These are phyloP conservation scores for Alternaria novae-zelandiae DNA, from an alignment of 2,329 filamentous ascomycete genomes.

Conservation along the genomic window DNA sequence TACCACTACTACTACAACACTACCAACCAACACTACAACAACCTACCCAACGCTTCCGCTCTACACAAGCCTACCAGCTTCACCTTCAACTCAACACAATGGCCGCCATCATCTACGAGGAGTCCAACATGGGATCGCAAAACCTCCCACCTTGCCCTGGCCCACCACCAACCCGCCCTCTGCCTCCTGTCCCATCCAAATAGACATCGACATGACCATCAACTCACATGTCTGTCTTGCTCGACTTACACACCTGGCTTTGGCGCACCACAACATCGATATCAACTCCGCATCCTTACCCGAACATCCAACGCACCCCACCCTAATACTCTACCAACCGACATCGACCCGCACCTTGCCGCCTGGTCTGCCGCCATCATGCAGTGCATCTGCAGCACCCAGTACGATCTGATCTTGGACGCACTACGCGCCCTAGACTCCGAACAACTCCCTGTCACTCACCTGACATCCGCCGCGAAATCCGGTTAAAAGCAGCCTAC, in stretches of 20 bases:
- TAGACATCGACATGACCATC: conserved; percentile 28
- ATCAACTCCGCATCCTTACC: conserved; percentile 23
- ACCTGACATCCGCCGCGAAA: conserved; percentile 25
- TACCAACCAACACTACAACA: conserved; percentile 12
- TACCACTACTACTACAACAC: conserved; percentile 15
- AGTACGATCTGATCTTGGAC: conserved; percentile 38
- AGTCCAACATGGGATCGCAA: conserved; percentile 46
- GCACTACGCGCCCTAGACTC: conserved; percentile 27
- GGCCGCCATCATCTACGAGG: conserved; percentile 47
- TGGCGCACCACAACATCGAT: conserved; percentile 33
- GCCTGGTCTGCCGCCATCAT: conserved; percentile 28
- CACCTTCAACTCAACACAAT: conserved; percentile 31
- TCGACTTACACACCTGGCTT: conserved; percentile 28
- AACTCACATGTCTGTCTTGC: conserved; percentile 19
- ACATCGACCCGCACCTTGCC: conserved; percentile 22
- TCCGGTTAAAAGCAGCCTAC: conserved; percentile 28
- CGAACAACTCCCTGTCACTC: conserved; percentile 25
- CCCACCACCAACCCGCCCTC: conserved; percentile 55
- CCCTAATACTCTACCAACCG: conserved; percentile 26
- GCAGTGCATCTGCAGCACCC: conserved; percentile 31
- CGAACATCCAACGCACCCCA: conserved; percentile 11
- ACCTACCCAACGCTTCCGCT: conserved; percentile 7
- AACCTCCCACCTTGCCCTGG: conserved; percentile 57
- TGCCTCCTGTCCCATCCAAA: conserved; percentile 55
- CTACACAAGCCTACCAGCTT: conserved; percentile 13